phyloP scores from a whole-genome alignment of 176 grass and related monocot species.

The Phoenix roebelenii region DNA sequence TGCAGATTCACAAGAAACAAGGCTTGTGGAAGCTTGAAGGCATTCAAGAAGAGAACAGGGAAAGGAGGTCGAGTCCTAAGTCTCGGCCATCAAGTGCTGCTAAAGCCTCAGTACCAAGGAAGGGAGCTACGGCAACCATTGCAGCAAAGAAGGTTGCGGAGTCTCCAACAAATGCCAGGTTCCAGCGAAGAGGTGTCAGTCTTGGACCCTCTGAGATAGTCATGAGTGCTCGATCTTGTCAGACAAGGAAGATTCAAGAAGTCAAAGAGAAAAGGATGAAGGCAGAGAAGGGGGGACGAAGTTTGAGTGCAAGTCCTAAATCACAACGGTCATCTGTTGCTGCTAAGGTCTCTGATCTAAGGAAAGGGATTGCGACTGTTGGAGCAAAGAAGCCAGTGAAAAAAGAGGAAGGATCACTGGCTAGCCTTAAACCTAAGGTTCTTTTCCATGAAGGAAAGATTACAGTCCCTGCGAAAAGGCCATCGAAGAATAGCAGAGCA shows the following conservation, averaged over 20 bases:
- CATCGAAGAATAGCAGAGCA: slow-evolving; percentile 33
- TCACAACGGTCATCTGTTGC: slow-evolving; percentile 37
- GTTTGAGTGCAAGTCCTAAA: slow-evolving; percentile 50
- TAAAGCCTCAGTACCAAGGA: neutral
- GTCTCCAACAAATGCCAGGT: no score
- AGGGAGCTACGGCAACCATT: neutral
- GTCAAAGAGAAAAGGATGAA: slow-evolving; percentile 18
- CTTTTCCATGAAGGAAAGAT: slow-evolving; percentile 6
- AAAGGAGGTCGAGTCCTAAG: neutral
- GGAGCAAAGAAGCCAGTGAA: slow-evolving; percentile 22
- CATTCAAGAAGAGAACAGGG: slow-evolving; percentile 7
- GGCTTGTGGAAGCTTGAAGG: slow-evolving; percentile 2
- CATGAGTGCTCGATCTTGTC: slow-evolving; percentile 9
- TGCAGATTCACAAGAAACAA: slow-evolving; percentile 29
- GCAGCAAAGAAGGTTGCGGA: neutral
- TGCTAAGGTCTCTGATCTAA: slow-evolving; percentile 26
- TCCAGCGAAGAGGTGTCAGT: slow-evolving; percentile 7
- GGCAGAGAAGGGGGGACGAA: slow-evolving; percentile 31
- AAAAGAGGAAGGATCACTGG: neutral
- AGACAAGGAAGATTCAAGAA: slow-evolving; percentile 9
- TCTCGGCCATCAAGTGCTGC: neutral
- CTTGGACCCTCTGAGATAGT: slow-evolving; percentile 8
- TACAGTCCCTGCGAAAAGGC: slow-evolving; percentile 29
- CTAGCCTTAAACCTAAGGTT: slow-evolving; percentile 14
- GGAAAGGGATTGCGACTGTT: slow-evolving; percentile 16